Evolutionary conservation across 1,284 basidiomycete genomes (phyloP), one percentile per base, ranked within the genome.

Genomic region (Cryptococcus jaspeensis): DNA sequence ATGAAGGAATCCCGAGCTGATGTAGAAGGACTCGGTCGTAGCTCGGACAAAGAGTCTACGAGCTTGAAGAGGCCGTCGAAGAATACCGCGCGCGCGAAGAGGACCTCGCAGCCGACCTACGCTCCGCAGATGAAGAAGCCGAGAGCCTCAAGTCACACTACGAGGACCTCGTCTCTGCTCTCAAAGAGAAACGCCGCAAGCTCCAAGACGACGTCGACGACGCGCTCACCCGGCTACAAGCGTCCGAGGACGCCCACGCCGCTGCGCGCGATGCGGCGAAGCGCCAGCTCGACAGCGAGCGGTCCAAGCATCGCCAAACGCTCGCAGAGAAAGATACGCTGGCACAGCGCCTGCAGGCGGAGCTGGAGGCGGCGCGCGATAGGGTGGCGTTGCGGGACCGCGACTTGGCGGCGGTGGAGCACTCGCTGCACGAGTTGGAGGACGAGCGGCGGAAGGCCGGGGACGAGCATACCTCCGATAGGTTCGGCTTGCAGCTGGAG

Each of bases 401-500:
- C 1, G 92, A 96, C 70, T 77, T 95, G 2, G 80, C 80, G 1
- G 83, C 84, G 0, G 83, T 97, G 5, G 90, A 97, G 73, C 77
- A 78, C 3, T 86, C 86, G 0, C 79, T 96, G 25, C 84, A 86
- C 60, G 77, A 79, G 0, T 69, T 82, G 28, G 80, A 82, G 53
- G 71, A 73, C 48, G 79, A 82, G 55, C 65, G 76, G 5, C 86
- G 86, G 78, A 84, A 86, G 59, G 79, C 87, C 5, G 91, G 91
- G 39, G 89, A 92, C 78, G 82, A 86, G 32, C 87, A 89, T 66
- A 88, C 88, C 1, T 88, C 87, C 11, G 89, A 92, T 47, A 83
- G 86, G 55, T 91, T 92, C 80, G 90, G 90, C 0, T 79, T 98
- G 40, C 90, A 96, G 74, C 83, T 97, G 25, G 94, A 98, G 76